Base-by-base conservation (phyloP, 352 stramenopile species). In the Pythium oligandrum region DNA sequence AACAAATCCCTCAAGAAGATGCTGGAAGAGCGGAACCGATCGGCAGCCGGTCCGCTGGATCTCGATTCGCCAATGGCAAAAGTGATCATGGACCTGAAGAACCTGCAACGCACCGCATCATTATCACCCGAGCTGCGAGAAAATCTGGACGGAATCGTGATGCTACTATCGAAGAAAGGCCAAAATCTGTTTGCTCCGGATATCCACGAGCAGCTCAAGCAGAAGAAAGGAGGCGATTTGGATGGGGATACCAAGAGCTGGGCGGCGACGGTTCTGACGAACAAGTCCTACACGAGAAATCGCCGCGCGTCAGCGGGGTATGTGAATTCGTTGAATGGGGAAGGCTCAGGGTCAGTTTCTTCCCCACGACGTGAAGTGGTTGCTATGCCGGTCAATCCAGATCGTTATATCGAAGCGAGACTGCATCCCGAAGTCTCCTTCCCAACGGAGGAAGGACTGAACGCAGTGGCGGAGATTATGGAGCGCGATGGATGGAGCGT, bases 1-100 rank as follows among this genome's bases (percentile, higher is more conserved):
- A 92, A 90, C 66, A 88, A 86, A 42, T 88, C 77, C 10, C 68
- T 92, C 32, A 92, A 92, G 61, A 80, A 77, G 60, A 90, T 90
- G 75, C 71, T 92, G 5, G 77, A 88, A 44, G 77, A 89, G 37
- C 72, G 79, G 2, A 63, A 57, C 1, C 65, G 59, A 1, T 56
- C 67, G 11, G 70, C 71, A 7, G 55, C 59, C 0, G 68, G 67
- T 0, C 72, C 71, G 3, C 63, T 92, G 7, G 82, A 92, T 49
- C 88, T 92, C 46, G 77, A 90, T 45, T 92, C 82, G 10, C 82
- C 82, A 4, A 87, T 92, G 73, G 71, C 76, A 44, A 90, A 90
- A 62, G 78, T 90, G 6, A 64, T 92, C 44, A 71, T 80, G 17
- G 82, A 92, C 51, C 55, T 92, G 6, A 92, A 87, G 53, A 84